Evolutionary conservation across 805 yeast genomes (phyloP).

Genomic region (Suhomyces sp.): DNA sequence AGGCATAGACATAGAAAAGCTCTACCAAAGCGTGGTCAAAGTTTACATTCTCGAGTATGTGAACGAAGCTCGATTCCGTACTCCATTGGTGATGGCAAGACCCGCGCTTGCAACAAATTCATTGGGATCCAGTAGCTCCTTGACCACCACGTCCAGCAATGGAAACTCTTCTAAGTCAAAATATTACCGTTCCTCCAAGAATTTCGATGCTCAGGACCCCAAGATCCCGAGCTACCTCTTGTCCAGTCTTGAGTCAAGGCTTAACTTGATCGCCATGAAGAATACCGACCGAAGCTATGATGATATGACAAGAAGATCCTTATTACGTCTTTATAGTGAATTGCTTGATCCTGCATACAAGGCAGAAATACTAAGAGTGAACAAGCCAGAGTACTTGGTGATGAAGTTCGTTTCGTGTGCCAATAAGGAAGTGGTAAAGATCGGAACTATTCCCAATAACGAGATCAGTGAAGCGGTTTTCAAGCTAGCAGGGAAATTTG

Average conservation of each 20-base stretch:
- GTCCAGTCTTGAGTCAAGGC: slow-evolving; percentile 37
- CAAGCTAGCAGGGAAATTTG: slow-evolving; percentile 35
- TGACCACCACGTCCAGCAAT: background rate
- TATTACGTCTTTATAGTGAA: slow-evolving; percentile 63
- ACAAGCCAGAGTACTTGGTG: slow-evolving; percentile 46
- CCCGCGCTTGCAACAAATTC: slow-evolving; percentile 2
- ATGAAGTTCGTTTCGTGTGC: slow-evolving; percentile 54
- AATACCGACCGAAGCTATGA: slow-evolving; percentile 34
- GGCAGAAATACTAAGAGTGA: slow-evolving; percentile 28
- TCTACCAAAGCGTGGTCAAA: slow-evolving; percentile 56
- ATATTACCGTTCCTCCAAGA: slow-evolving; percentile 10
- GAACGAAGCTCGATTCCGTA: slow-evolving; percentile 62
- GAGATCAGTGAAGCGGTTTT: slow-evolving; percentile 33
- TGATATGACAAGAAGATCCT: slow-evolving; percentile 54
- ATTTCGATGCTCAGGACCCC: slow-evolving; percentile 18
- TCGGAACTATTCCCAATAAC: slow-evolving; percentile 30
- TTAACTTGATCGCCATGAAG: slow-evolving; percentile 49
- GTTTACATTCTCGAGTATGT: slow-evolving; percentile 57
- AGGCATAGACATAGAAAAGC: slow-evolving; percentile 22
- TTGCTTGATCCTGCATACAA: slow-evolving; percentile 48
- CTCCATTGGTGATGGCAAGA: slow-evolving; percentile 16
- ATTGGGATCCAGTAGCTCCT: background rate
- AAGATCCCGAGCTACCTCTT: slow-evolving; percentile 40
- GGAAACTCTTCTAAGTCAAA: slow-evolving; percentile 7
- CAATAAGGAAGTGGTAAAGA: slow-evolving; percentile 49